A percentile compares a stretch with the other conserved stretches of the same genome.
phyloP scores from a whole-genome alignment of 1,139 yeast species.

The Saccharomyces pastorianus region DNA sequence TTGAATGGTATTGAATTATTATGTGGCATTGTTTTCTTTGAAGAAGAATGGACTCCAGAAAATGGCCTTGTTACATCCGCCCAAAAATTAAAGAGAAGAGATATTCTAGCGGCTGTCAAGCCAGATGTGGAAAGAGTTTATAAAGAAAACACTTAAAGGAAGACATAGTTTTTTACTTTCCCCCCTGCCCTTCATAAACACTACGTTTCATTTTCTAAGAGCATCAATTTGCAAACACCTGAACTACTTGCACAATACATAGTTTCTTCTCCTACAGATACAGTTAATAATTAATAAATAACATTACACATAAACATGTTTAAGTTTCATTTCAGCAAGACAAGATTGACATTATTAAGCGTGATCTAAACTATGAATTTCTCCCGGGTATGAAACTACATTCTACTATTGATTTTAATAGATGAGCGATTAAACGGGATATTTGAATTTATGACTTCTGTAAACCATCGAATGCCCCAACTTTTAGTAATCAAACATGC shows the following conservation, averaged over 20 bases:
- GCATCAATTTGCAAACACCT: neutral
- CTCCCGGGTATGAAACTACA: slow-evolving; percentile 34
- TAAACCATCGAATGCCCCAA: slow-evolving; percentile 9
- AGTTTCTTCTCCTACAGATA: too few relatives aligned
- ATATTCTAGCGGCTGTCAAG: slow-evolving; percentile 62
- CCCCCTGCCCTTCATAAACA: neutral
- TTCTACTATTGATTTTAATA: slow-evolving; percentile 29
- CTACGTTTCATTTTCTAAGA: neutral
- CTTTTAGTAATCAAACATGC: neutral
- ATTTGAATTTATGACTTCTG: slow-evolving; percentile 25
- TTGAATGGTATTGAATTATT: slow-evolving; percentile 80
- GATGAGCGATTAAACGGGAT: slow-evolving; percentile 36
- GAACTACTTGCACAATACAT: neutral
- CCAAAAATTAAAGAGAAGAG: slow-evolving; percentile 90
- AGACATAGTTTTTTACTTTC: neutral
- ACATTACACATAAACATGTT: neutral
- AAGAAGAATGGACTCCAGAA: slow-evolving; percentile 97
- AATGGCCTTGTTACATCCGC: slow-evolving; percentile 91
- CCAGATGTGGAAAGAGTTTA: slow-evolving; percentile 54
- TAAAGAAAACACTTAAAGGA: slow-evolving; percentile 3
- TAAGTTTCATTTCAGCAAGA: neutral
- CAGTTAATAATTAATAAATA: neutral
- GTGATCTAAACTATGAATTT: slow-evolving; percentile 1
- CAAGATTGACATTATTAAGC: neutral
- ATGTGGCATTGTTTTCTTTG: slow-evolving; percentile 67